Conservation (phyloP, 2,329 filamentous ascomycete genomes). For the Neoascochyta sp. region DNA sequence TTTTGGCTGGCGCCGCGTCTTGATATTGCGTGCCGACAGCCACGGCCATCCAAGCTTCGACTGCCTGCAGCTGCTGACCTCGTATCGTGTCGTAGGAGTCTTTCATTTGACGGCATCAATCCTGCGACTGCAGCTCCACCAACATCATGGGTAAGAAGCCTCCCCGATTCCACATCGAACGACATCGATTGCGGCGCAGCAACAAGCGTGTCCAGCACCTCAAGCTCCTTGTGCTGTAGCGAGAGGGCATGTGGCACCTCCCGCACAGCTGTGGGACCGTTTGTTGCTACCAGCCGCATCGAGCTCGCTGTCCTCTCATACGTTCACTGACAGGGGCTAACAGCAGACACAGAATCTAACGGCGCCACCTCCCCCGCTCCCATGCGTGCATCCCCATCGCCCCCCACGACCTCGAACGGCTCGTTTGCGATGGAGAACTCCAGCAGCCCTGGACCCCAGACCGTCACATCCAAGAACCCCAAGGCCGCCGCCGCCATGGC, state of each 20-base stretch:
- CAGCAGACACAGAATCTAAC: conserved; percentile 43
- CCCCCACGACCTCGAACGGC: conserved; percentile 48
- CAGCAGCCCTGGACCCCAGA: conserved; percentile 49
- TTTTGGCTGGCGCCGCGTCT: conserved; percentile 34
- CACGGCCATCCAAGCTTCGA: conserved; percentile 13
- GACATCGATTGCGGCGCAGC: conserved; percentile 9
- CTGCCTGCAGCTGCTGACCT: conserved; percentile 21
- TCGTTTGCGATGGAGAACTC: conserved; percentile 54
- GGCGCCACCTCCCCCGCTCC: conserved; percentile 43
- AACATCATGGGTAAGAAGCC: conserved; percentile 40
- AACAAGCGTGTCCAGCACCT: conserved; percentile 6
- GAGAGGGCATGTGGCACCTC: conserved; percentile 6
- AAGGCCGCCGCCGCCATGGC: conserved; percentile 52
- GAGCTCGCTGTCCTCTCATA: conserved; percentile 6
- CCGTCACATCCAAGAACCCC: conserved; percentile 62
- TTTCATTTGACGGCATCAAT: conserved; percentile 29
- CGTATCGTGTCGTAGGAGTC: conserved; percentile 26
- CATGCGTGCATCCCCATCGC: conserved; percentile 47
- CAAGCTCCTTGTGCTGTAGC: conserved; percentile 11
- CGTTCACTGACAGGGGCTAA: conserved; percentile 28
- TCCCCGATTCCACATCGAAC: conserved; percentile 9
- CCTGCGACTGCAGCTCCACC: conserved; percentile 28
- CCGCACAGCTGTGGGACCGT: conserved; percentile 11
- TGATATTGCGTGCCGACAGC: conserved; percentile 27
- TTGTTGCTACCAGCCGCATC: conserved; percentile 11